Evolutionary conservation across 2,329 filamentous ascomycete species (phyloP), one percentile per base, ranked within the genome.

Genomic region (Ramularia endophylla): DNA sequence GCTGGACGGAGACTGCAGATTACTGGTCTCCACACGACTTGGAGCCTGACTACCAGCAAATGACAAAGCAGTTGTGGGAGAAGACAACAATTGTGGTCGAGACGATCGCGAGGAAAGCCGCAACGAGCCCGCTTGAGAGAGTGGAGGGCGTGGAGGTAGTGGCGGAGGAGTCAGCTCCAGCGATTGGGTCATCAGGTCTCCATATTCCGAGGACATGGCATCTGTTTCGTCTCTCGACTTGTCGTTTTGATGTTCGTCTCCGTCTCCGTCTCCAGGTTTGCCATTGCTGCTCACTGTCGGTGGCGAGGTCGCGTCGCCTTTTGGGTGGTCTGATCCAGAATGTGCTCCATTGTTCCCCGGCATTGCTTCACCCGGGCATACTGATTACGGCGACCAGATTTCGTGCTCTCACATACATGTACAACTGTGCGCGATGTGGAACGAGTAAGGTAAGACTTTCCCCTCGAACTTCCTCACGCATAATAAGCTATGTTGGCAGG

Each of bases 11-110:
- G 58, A 60, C 7, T 41, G 44, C 1, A 39, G 36, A 22, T 48
- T 40, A 3, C 47, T 51, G 47, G 44, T 36, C 17, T 87, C 85
- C 8, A 79, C 80, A 48, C 85, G 83, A 1, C 81, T 80, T 36
- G 89, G 73, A 0, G 84, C 86, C 53, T 87, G 83, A 41, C 89
- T 82, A 52, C 90, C 88, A 47, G 88, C 75, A 12, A 87, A 76
- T 0, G 87, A 90, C 11, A 97, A 59, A 8, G 88, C 88, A 1
- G 88, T 95, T 3, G 89, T 95, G 35, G 90, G 80, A 44, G 79
- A 80, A 2, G 83, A 80, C 18, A 68, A 62, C 13, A 73, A 55
- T 41, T 65, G 62, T 17, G 70, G 68, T 38, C 63, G 40, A 4
- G 61, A 60, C 16, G 60, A 38, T 29, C 58, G 60, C 18, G 63